phyloP scores from a whole-genome alignment of 2,329 filamentous ascomycete genomes.

The Purpureocillium takamizusanense region DNA sequence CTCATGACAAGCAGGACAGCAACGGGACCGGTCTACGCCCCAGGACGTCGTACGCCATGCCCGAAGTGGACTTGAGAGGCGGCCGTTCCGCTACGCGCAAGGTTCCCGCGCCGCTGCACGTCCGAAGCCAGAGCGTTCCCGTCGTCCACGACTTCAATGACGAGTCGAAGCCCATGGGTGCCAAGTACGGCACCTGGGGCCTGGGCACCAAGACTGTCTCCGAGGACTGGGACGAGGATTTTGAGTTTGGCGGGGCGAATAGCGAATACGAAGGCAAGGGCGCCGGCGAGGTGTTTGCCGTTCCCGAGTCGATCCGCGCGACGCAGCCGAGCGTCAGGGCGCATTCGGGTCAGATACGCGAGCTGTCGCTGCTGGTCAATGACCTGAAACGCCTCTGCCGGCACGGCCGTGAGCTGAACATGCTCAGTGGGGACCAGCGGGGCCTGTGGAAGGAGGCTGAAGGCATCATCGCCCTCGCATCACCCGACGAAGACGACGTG shows the following conservation, averaged over 20 bases:
- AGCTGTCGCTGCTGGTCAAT: constrained; percentile 73
- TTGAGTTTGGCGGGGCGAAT: constrained; percentile 57
- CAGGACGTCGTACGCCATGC: constrained; percentile 69
- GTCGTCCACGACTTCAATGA: constrained; percentile 56
- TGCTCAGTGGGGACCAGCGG: constrained; percentile 50
- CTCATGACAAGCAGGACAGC: constrained; percentile 50
- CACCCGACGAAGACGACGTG: constrained; percentile 49
- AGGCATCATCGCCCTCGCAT: constrained; percentile 78
- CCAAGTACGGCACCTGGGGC: constrained; percentile 77
- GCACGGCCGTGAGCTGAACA: constrained; percentile 57
- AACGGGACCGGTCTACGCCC: constrained; percentile 55
- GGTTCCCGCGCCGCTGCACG: constrained; percentile 59
- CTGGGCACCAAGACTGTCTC: constrained; percentile 69
- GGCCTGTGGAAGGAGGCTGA: constrained; percentile 72
- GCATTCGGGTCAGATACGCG: constrained; percentile 74
- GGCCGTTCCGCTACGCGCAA: constrained; percentile 60
- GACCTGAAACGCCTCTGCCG: constrained; percentile 71
- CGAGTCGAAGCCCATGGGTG: constrained; percentile 41
- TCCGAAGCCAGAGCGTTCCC: constrained; percentile 75
- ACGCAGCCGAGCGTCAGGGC: constrained; percentile 75
- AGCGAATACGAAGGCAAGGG: constrained; percentile 25
- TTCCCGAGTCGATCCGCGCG: constrained; percentile 71
- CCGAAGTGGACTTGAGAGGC: constrained; percentile 60
- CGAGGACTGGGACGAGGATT: constrained; percentile 87
- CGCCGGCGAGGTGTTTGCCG: constrained; percentile 22